These are phyloP conservation scores for Ramularia endophylla DNA, from an alignment of 2,329 filamentous ascomycete species.

Conservation along the genomic window DNA sequence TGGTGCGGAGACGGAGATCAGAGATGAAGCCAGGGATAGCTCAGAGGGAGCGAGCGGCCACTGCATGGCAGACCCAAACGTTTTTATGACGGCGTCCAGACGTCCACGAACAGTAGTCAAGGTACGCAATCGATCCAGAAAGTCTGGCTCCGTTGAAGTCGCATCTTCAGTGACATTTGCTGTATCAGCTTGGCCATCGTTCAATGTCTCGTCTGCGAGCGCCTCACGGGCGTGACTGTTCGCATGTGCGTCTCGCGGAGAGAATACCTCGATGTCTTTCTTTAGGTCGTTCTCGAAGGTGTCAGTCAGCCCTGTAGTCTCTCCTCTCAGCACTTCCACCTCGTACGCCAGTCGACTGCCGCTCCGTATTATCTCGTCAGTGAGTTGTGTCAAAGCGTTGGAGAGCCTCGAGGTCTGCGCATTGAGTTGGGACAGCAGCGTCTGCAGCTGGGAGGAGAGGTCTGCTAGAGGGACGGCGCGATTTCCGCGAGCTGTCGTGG, in stretches of 20 bases:
- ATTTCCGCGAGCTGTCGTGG: conserved; percentile 31
- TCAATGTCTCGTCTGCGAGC: conserved; percentile 1
- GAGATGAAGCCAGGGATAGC: conserved; percentile 75
- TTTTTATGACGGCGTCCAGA: conserved; percentile 83
- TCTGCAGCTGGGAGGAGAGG: conserved; percentile 73
- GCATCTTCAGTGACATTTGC: conserved; percentile 31
- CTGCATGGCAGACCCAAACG: conserved; percentile 92
- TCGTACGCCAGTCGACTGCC: conserved; percentile 87
- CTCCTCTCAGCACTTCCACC: conserved; percentile 86
- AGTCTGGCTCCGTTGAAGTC: conserved; percentile 46
- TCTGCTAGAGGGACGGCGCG: conserved; percentile 60
- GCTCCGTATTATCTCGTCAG: conserved; percentile 88
- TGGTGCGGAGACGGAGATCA: conserved; percentile 84
- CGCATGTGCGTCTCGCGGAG: conserved; percentile 33
- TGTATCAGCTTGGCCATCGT: background rate
- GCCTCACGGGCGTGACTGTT: conserved; percentile 9
- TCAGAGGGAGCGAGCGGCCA: conserved; percentile 89
- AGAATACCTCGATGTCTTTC: conserved; percentile 65
- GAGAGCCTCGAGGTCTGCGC: conserved; percentile 81
- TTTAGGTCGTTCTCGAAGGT: conserved; percentile 66
- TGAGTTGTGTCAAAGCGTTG: conserved; percentile 75
- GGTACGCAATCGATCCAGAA: conserved; percentile 73
- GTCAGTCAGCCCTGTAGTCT: conserved; percentile 75
- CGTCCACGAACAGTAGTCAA: conserved; percentile 74
- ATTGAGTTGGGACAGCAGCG: conserved; percentile 79